These are phyloP conservation scores for Fraxinus floribunda DNA, from an alignment of 305 asterid genomes.

Conservation along the genomic window DNA sequence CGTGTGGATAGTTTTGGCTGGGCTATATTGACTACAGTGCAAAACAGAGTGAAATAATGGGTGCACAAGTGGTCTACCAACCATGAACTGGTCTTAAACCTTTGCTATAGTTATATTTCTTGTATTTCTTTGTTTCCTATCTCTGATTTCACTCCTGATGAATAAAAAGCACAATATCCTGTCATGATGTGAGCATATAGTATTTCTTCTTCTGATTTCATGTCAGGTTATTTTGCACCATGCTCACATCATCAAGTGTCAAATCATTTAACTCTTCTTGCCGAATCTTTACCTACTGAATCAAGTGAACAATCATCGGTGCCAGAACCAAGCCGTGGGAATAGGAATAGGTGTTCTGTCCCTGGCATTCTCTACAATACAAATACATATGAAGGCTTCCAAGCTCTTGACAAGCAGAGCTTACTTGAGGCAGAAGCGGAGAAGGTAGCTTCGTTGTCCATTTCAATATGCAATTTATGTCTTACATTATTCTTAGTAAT, in stretches of 20 bases:
- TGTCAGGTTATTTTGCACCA: conserved; percentile 83
- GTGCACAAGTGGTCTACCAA: background rate
- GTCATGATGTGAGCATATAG: conserved; percentile 9
- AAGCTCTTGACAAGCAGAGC: conserved; percentile 51
- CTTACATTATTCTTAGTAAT: background rate
- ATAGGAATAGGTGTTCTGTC: conserved; percentile 79
- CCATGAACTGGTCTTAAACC: background rate
- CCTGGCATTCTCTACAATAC: conserved; percentile 82
- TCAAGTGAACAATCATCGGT: conserved; percentile 37
- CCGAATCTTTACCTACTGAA: conserved; percentile 77
- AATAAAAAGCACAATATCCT: conserved; percentile 1
- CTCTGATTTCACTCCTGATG: background rate
- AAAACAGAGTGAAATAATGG: background rate
- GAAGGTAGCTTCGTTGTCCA: conserved; percentile 39
- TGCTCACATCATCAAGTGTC: conserved; percentile 68
- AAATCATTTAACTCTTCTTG: conserved; percentile 65
- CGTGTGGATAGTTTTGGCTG: background rate
- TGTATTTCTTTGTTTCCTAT: background rate
- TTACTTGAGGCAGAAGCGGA: conserved; percentile 43
- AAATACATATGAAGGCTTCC: conserved; percentile 77
- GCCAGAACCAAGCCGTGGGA: conserved; percentile 47
- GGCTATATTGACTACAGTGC: background rate
- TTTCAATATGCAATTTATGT: background rate
- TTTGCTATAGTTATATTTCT: background rate
- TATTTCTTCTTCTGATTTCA: conserved; percentile 15